Evolutionary conservation across 1,284 basidiomycete genomes (phyloP), one percentile per base, ranked within the genome.

Genomic region (Cutaneotrichosporon curvatum): DNA sequence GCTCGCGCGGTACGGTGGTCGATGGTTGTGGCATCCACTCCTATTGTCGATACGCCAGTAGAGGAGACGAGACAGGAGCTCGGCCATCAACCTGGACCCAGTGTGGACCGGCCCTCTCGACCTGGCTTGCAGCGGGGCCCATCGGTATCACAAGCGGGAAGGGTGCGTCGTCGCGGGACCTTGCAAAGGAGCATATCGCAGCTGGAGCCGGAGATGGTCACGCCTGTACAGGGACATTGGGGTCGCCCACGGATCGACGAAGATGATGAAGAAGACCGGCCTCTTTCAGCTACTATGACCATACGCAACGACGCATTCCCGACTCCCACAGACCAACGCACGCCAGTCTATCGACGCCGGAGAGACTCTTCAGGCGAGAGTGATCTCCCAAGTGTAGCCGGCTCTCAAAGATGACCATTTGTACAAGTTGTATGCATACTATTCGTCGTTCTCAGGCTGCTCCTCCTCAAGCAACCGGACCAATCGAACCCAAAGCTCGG

Each of bases 381-480:
- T 35, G 59, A 59, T 30, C 44, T 51, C 25, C 51, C 47, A 18
- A 41, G 25, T 14, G 40, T 45, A 25, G 32, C 41, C 22, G 37
- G 36, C 16, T 25, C 47, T 15, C 25, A 28, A 28, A 7, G 25
- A 28, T 7, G 7, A 7, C 7, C 25, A 28, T 12, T 28, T 28
- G 25, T 28, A 28, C 25, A 28, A 7, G 25, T 28, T 28, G 25
- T 28, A 28, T 28, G 15, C 20, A 21, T 30, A n/a, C 47, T 67
- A 72, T 52, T 72, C 70, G 57, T 72, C 70, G 47, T 72, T 71
- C 57, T 70, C 68, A 4, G 70, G 70, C 51, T 73, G 70, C 68
- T 98, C 92, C 70, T 99, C 95, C 65, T 99, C 94, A 55, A 98
- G 73, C 65, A 94, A 85, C 67, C 90, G 87, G 50, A 95, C 73